phyloP scores from a whole-genome alignment of 306 rosid genomes.

The Rosa rugosa region DNA sequence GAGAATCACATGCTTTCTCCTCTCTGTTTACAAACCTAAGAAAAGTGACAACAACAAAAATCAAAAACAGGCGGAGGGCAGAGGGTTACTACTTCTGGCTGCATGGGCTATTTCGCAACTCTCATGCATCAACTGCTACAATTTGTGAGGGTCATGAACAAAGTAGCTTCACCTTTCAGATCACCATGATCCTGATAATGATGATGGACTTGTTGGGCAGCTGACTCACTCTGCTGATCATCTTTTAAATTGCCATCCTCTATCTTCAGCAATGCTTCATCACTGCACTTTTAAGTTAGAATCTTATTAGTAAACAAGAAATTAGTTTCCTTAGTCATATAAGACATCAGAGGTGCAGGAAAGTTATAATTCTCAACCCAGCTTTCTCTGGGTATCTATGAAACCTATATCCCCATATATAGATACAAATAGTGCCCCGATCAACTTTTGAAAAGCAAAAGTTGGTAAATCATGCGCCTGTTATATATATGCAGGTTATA shows the following conservation, averaged over 20 bases:
- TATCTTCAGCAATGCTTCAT: slow-evolving; percentile 51
- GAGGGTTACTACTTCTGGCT: neutral
- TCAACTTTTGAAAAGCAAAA: neutral
- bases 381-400: neutral
- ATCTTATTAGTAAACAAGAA: neutral
- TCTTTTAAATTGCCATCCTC: slow-evolving; percentile 38
- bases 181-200: slow-evolving; percentile 56
- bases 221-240: slow-evolving; percentile 24
- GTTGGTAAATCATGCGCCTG: neutral
- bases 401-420: neutral
- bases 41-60: neutral
- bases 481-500: neutral
- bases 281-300: slow-evolving; percentile 41
- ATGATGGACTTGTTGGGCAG: slow-evolving; percentile 40
- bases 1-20: neutral
- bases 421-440: neutral
- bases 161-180: slow-evolving; percentile 64
- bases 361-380: neutral
- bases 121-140: slow-evolving; percentile 7
- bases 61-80: neutral
- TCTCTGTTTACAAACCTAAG: neutral
- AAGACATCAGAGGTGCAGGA: neutral
- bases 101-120: neutral
- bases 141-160: slow-evolving; percentile 8
- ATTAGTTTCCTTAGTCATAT: neutral